Evolutionary conservation across 495 filamentous ascomycete genomes (phyloP), one percentile per base, ranked within the genome.

Genomic region (Aspergillus ellipticus): DNA sequence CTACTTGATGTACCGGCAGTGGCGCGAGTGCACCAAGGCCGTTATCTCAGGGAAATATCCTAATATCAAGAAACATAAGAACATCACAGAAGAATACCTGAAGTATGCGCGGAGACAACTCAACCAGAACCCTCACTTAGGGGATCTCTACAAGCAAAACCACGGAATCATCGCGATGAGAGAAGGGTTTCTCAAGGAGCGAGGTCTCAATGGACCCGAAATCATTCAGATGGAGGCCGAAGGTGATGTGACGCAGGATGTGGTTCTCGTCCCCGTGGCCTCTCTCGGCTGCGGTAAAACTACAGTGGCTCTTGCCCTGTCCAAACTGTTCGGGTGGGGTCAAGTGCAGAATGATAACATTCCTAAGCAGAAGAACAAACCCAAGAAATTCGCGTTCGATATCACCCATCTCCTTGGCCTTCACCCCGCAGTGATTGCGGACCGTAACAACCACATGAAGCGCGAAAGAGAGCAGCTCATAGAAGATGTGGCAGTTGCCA

Each of bases 261-360:
- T 96, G 22, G 77, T 96, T 31, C 78, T 98, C 24, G 85, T 88
- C 1, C 91, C 95, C 2, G 84, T 96, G 58, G 94, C 95, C 1
- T 94, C 92, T 0, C 84, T 98, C 22, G 94, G 94, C 4, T 98
- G 95, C 62, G 94, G 94, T 20, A 98, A 98, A 79, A 97, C 94
- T 0, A 98, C 94, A 0, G 73, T 98, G 39, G 92, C 89, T 6
- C 63, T 96, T 31, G 92, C 92, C 6, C 74, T 98, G 13, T 79
- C 75, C 15, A 86, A 90, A 59, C 80, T 98, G 2, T 98, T 97
- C 55, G 84, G 79, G 42, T 98, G 94, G 92, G 93, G 89, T 26
- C 92, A 97, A 68, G 77, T 97, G 37, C 94, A 98, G 65, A 98
- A 98, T 64, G 94, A 98, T 71, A 95, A 97, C 66, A 93, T 98